Percentiles rank a stretch among this genome's conserved stretches.
phyloP scores from a whole-genome alignment of 306 rosid genomes.

The Ochetophila trinervis region DNA sequence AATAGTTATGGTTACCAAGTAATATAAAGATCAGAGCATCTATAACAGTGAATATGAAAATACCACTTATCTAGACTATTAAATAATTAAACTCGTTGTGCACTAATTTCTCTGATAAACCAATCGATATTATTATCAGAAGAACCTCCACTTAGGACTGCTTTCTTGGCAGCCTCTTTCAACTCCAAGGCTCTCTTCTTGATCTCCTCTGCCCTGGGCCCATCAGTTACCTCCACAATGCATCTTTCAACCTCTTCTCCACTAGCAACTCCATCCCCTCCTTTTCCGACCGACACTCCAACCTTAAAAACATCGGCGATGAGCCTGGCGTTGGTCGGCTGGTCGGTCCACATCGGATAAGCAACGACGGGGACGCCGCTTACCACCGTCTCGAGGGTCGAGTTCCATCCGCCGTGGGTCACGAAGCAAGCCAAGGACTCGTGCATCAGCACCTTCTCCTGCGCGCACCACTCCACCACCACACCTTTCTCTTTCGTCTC shows the following conservation, averaged over 20 bases:
- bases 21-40: no score
- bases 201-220: slow-evolving; percentile 29
- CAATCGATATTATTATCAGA: slow-evolving; percentile 35
- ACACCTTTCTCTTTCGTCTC: slow-evolving; percentile 38
- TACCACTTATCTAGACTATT: no score
- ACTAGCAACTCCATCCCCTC: slow-evolving; percentile 27
- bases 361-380: slow-evolving; percentile 52
- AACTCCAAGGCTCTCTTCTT: slow-evolving; percentile 38
- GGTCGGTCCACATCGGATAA: slow-evolving; percentile 58
- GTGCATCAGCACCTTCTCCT: slow-evolving; percentile 59
- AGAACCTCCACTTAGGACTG: slow-evolving; percentile 44
- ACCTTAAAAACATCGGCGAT: slow-evolving; percentile 32
- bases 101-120: slow-evolving; percentile 30
- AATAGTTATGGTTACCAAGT: no score
- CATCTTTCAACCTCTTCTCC: slow-evolving; percentile 48
- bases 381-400: slow-evolving; percentile 41
- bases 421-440: slow-evolving; percentile 50
- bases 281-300: slow-evolving; percentile 37
- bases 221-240: slow-evolving; percentile 42
- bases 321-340: slow-evolving; percentile 51
- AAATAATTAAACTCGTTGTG: background rate
- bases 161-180: slow-evolving; percentile 27
- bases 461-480: slow-evolving; percentile 55
- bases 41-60: no score
- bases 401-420: slow-evolving; percentile 73